Conservation (phyloP, 2,329 filamentous ascomycete species). For the Coniochaeta hoffmannii region DNA sequence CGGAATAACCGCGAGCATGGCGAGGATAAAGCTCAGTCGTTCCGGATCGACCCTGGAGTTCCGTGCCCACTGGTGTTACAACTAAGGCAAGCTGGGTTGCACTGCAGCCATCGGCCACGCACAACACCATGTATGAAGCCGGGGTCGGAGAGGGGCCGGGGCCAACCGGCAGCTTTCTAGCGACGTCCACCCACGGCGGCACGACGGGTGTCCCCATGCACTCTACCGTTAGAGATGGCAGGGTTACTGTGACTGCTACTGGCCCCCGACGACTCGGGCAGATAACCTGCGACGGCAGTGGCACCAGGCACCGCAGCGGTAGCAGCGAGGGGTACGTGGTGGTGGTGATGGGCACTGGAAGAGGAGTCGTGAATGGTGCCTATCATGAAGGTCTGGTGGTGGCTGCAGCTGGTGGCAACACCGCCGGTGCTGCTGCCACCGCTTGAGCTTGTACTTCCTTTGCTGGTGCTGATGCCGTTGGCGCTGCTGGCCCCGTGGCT, state of each 20-base stretch:
- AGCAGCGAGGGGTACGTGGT: neutral
- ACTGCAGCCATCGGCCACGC: neutral
- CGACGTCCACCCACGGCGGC: slow-evolving; percentile 11
- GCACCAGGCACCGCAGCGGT: neutral
- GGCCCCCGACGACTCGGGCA: neutral
- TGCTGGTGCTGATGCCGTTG: neutral
- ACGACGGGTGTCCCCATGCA: slow-evolving; percentile 10
- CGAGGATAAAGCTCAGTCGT: neutral
- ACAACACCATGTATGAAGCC: neutral
- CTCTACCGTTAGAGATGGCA: neutral
- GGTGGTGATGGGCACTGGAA: neutral
- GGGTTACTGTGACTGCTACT: neutral
- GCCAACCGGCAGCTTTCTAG: neutral
- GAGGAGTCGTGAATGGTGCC: neutral
- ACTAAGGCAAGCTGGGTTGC: neutral
- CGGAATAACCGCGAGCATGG: neutral
- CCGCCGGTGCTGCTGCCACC: neutral
- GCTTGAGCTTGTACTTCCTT: neutral
- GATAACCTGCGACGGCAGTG: neutral
- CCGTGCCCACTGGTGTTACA: neutral
- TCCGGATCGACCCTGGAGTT: neutral
- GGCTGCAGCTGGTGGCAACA: neutral
- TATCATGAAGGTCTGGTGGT: neutral
- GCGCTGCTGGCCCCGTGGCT: slow-evolving; percentile 1
- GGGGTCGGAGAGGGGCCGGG: neutral